Conservation (phyloP, 2,329 filamentous ascomycete species). For the Venturia effusa region DNA sequence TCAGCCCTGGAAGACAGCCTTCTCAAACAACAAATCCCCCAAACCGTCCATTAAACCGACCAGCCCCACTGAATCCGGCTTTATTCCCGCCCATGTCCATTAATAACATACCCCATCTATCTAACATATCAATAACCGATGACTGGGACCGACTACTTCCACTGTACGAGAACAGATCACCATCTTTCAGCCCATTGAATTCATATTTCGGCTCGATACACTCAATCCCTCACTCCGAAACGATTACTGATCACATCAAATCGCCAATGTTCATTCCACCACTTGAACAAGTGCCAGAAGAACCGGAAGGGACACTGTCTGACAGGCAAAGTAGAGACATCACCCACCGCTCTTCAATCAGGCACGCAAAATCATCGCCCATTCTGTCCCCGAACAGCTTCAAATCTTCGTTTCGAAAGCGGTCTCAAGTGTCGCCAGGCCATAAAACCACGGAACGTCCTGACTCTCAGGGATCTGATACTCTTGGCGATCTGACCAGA, state of each 20-base stretch:
- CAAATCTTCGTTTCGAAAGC: not conserved
- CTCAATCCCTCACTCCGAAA: not conserved
- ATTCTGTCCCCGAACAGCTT: constrained; percentile 1
- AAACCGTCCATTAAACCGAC: not conserved
- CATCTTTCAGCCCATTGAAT: not conserved
- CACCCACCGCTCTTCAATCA: constrained; percentile 3
- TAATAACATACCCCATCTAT: not conserved
- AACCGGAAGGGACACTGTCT: constrained; percentile 10
- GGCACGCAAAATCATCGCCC: constrained; percentile 11
- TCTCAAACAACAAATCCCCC: not conserved
- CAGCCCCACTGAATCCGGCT: not conserved
- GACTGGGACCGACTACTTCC: constrained; percentile 9
- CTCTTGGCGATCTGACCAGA: constrained; percentile 3
- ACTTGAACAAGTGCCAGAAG: constrained; percentile 11
- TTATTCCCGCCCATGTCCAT: not conserved
- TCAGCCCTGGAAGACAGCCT: not conserved
- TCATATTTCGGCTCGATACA: not conserved
- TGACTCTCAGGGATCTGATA: constrained; percentile 9
- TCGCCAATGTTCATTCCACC: constrained; percentile 9
- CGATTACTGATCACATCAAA: not conserved
- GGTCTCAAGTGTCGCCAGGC: not conserved
- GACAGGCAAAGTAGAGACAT: constrained; percentile 6
- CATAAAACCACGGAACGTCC: not conserved
- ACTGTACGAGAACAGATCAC: not conserved
- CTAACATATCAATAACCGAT: not conserved